Conservation (phyloP, 2,329 filamentous ascomycete species). For the Orbilia ellipsospora region DNA sequence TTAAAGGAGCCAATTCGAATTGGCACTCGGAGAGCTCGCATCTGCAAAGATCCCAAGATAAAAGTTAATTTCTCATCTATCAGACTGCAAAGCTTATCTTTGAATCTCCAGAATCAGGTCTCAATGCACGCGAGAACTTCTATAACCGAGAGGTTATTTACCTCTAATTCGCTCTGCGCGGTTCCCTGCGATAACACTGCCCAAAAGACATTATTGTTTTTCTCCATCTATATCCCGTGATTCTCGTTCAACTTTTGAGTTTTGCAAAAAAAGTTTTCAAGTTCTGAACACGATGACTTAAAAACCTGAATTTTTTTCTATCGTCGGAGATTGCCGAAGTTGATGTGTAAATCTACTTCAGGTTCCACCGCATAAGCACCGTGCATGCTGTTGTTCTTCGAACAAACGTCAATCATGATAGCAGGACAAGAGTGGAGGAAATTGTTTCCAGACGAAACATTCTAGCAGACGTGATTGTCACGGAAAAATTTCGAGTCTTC, state of each 20-base stretch:
- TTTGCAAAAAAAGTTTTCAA: too few species aligned
- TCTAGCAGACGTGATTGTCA: too few species aligned
- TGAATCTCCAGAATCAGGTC: not conserved
- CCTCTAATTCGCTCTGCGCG: not conserved
- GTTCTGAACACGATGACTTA: too few species aligned
- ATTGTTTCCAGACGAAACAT: not conserved
- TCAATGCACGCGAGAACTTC: not conserved
- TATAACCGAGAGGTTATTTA: not conserved
- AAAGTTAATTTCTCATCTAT: not conserved
- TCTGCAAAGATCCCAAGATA: not conserved
- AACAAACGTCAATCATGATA: too few species aligned
- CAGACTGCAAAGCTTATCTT: not conserved
- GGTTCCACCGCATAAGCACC: too few species aligned
- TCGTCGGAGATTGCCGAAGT: too few species aligned
- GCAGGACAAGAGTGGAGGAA: slow-evolving; percentile 1
- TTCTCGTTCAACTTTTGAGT: too few species aligned
- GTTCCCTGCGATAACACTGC: not conserved
- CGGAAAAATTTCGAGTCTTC: too few species aligned
- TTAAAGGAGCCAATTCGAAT: not conserved
- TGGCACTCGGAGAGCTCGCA: not conserved
- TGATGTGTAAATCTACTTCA: too few species aligned
- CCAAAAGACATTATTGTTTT: not conserved
- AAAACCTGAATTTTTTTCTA: too few species aligned
- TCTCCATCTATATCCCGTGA: not conserved
- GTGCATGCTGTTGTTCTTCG: too few species aligned